These are phyloP conservation scores for Colletotrichum eremochloae DNA, from an alignment of 2,329 filamentous ascomycete species.

Conservation along the genomic window DNA sequence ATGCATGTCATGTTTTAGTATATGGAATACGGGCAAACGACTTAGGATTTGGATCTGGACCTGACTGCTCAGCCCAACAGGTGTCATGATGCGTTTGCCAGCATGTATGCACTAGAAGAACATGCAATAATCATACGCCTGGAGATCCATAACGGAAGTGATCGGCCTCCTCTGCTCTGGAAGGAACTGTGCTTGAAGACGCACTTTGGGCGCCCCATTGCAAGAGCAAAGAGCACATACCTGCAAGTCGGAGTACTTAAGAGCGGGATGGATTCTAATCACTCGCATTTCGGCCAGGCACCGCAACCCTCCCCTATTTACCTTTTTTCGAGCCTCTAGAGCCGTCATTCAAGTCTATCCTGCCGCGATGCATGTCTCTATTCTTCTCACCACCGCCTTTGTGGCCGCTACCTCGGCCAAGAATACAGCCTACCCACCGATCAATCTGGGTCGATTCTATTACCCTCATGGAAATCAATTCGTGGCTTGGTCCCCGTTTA, in stretches of 20 bases:
- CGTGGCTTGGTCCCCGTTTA: constrained; percentile 30
- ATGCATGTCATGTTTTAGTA: no score
- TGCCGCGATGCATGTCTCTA: constrained; percentile 20
- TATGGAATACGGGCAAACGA: background rate
- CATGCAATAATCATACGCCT: background rate
- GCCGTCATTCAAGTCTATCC: no score
- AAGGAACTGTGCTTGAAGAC: background rate
- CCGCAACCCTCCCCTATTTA: no score
- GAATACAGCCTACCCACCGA: constrained; percentile 17
- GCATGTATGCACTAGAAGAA: background rate
- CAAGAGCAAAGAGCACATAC: background rate
- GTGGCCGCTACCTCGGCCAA: constrained; percentile 18
- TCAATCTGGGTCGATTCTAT: constrained; percentile 27
- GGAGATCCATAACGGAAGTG: background rate
- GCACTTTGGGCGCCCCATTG: background rate
- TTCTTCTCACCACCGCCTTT: constrained; percentile 1
- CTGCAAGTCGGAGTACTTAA: background rate
- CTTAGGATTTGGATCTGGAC: background rate
- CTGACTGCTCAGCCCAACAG: background rate
- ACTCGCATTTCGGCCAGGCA: background rate
- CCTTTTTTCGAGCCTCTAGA: background rate
- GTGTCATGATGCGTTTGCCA: no score
- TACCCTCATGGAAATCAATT: constrained; percentile 28
- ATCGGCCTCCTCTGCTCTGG: background rate
- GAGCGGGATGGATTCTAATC: no score